Base-by-base conservation (phyloP, 352 stramenopile genomes). In the Aphanomyces stellatus region DNA sequence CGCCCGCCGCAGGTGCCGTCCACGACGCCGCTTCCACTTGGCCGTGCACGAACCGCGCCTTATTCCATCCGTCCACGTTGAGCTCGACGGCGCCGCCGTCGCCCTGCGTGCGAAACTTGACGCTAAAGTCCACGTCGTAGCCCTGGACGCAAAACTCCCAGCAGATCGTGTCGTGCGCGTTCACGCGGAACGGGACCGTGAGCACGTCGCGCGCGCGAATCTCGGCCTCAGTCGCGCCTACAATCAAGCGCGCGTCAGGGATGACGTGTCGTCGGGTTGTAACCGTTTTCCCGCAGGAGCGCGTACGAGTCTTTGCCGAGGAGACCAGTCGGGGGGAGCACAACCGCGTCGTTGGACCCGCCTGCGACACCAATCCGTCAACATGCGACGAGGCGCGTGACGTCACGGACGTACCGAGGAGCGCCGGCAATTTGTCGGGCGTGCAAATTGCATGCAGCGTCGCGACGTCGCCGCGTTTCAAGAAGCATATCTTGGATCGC, bases 101-200 rank as follows among this genome's bases (percentile, higher is more conserved):
- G 28, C 81, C 82, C 57, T 91, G 82, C 17, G 79, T 91, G 55
- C 82, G 81, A 48, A 87, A 81, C 63, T 85, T 88, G 71, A 91
- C 77, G 30, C 73, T 69, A 60, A 91, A 91, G 17, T 85, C 69
- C 28, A 91, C 80, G 65, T 91, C 80, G 40, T 77, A 74, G 15
- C 72, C 65, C 53, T 87, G 81, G 28, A 91, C 73, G 31, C 82
- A 78, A 65, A 82, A 89, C 53, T 91, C 82, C 80, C 79, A 91
- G 72, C 82, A 91, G 30, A 91, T 69, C 2, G 82, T 89, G 67
- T 91, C 79, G 56, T 89, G 88, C 8, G 72, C 75, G 3, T 68
- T 76, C 64, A 89, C 86, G 27, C 82, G 80, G 68, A 91, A 91
- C 4, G 82, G 82, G 3, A 91, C 51, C 57, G 88, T 81, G 51